Conservation (phyloP, 75 land plant genomes). For the Adiantum capillusveneris region DNA sequence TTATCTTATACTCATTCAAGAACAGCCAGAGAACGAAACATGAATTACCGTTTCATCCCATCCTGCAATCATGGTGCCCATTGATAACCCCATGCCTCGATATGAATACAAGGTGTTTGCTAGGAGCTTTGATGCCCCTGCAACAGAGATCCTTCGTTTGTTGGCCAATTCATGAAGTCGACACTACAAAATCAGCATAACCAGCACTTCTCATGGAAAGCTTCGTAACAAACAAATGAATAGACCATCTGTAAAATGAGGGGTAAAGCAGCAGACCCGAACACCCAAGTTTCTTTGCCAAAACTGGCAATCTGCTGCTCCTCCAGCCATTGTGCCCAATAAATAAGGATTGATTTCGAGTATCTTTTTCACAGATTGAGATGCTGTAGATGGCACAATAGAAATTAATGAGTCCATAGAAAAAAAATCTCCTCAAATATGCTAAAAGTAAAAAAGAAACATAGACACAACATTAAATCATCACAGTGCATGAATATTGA, state of each 20-base stretch:
- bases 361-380: constrained; percentile 88
- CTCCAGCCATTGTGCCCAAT: constrained; percentile 99
- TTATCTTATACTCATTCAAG: too few species aligned
- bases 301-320: constrained; percentile 98
- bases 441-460: too few species aligned
- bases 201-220: background rate
- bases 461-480: too few species aligned
- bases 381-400: constrained; percentile 41
- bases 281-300: constrained; percentile 97
- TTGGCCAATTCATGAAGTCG: constrained; percentile 94
- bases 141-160: constrained; percentile 88
- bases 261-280: constrained; percentile 70
- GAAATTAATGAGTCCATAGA: too few species aligned
- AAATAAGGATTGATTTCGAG: constrained; percentile 93
- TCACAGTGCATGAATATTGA: too few species aligned
- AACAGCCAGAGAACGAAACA: background rate
- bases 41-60: constrained; percentile 86
- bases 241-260: too few species aligned
- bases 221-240: too few species aligned
- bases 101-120: constrained; percentile 92
- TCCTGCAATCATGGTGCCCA: constrained; percentile 99
- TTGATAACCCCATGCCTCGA: constrained; percentile 94
- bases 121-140: constrained; percentile 91
- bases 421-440: too few species aligned
- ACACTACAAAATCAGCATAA: constrained; percentile 41